Evolutionary conservation across 2,329 filamentous ascomycete species (phyloP), one percentile per base, ranked within the genome.

Genomic region (Lasiodiplodia sp.): DNA sequence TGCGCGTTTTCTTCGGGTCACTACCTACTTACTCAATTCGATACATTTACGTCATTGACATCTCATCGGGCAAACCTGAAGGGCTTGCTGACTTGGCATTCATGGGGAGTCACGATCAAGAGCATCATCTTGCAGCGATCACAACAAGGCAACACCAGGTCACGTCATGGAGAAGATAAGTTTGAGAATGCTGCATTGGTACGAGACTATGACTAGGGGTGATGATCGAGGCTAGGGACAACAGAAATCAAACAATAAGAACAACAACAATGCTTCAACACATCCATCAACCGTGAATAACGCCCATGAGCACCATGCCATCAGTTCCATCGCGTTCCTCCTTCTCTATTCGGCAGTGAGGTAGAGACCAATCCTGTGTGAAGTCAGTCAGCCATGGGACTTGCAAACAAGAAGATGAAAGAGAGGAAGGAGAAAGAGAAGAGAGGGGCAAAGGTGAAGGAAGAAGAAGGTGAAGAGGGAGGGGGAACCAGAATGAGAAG

Each of bases 281-380:
- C 38, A 31, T 38, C 57, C 57, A 62, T 31, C 57, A 62, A 23
- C 55, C 18, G n/a, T 4, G 23, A 34, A 38, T 16, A 49, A 10
- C 37, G 37, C 14, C 25, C 58, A 49, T 34, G 38, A 49, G 4
- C 56, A 31, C 40, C 40, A 23, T 37, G 18, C 40, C 23, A 62
- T 34, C 25, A 23, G 11, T n/a, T 2, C 44, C 60, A 52, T 37
- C 12, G 7, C 18, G 25, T 51, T 25, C 58, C 7, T 25, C 58
- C 7, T 6, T 23, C 49, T 44, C 51, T 56, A 66, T 51, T 66
- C 23, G 8, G 51, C 63, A 25, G 12, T 49, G 6, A 67, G 16
- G 40, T 58, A 67, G 18, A 67, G 53, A 14, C 65, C 65, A 25
- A 67, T 67, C 8, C 64, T 67, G 52, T 14, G 4, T 37, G 21